Evolutionary conservation across 129 eudicot genomes (phyloP), one percentile per base, ranked within the genome.

Genomic region (Flaveria sonorensis): DNA sequence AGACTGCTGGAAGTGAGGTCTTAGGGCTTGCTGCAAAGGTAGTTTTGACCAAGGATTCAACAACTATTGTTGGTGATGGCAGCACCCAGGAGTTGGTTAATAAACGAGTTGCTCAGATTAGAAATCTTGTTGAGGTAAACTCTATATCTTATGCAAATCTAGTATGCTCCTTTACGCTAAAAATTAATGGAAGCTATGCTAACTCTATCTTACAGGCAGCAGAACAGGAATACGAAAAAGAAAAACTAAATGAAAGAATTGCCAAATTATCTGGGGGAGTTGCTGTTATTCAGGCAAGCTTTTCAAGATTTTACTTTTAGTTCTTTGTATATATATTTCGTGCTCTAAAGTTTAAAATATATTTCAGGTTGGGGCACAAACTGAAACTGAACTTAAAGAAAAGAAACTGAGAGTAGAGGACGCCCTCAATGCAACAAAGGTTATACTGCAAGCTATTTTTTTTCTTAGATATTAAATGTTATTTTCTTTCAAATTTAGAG

Each of bases 351-450:
- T 78, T 57, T 43, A 30, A 59, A 32, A 51, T 76, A 39, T 39
- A 47, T 77, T 80, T 3, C 79, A 90, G 91, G 93, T 88, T 76
- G 97, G 93, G 26, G 97, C 97, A 59, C 91, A 83, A 81, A 91
- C 97, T 23, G 93, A 88, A 78, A 91, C 92, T 9, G 97, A 91
- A 80, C 88, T 88, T 12, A 86, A 88, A 73, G 97, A 91, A n/a
- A 86, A 86, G 81, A 90, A 90, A 70, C 64, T 88, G 65, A 81
- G 96, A 82, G 93, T 88, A 43, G 96, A 90, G 64, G 96, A 90
- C 64, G 96, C 96, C 14, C 89, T 88, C 24, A 84, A 85, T 79
- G 96, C 96, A 46, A 90, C 96, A 73, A 90, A 86, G 96, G 96
- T 90, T 53, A 69, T 4, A 21, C 47, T n/a, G 15, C 16, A 2